Evolutionary conservation across 2,329 filamentous ascomycete genomes (phyloP), one percentile per base, ranked within the genome.

Genomic region (Pezicula neosporulosa): DNA sequence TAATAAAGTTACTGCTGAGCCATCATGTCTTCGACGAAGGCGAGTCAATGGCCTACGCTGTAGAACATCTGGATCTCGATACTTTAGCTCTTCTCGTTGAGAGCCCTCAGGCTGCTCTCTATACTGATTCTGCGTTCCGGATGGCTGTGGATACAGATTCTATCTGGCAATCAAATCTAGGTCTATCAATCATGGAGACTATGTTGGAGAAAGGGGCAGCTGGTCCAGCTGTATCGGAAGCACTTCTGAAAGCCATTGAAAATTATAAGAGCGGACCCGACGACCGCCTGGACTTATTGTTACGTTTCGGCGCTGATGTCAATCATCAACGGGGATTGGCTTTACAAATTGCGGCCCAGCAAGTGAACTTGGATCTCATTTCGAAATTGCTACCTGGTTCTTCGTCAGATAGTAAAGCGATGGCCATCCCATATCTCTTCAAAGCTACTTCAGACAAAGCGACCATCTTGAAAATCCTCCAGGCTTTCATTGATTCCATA

Each of bases 341-440:
- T 2, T 63, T 86, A 6, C 74, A 76, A 48, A 68, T 75, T 46
- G 81, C 81, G 2, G 77, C 82, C 1, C 72, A 73, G 1, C 73
- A 72, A 41, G 78, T 74, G 6, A 74, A 81, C 47, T 62, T 70
- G 3, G 67, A 70, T 9, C 72, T 85, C 56, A 76, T 81, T 3
- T 67, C 66, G 42, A 69, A 73, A 44, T 68, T 86, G 10, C 68
- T 86, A 6, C 71, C 76, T 46, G 70, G 72, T 8, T 79, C 83
- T 0, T 76, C 72, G 4, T 70, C 75, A 2, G 70, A 74, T 42
- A 72, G 78, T 1, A 67, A 86, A 3, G 76, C 76, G 0, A 66
- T 73, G 52, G 79, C 79, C 0, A 78, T 87, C 46, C 77, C 80
- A 13, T 74, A 72, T 37, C 74, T 87, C 1, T 80, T 87, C 47